Percentiles rank a stretch among this genome's conserved stretches.
These are phyloP conservation scores for Fragaria vesca DNA, from an alignment of 306 rosid genomes.

Conservation along the genomic window DNA sequence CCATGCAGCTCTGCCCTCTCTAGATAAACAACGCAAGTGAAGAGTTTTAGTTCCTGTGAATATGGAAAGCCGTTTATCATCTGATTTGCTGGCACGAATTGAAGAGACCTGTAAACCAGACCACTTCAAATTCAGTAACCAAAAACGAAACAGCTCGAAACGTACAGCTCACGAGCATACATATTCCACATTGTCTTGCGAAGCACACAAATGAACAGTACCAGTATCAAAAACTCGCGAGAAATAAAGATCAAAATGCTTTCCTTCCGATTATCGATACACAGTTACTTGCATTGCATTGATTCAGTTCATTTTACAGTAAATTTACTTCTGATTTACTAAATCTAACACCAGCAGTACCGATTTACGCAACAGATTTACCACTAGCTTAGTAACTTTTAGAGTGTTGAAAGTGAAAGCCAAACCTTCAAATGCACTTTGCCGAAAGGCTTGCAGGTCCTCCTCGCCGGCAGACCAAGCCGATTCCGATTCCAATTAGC, in stretches of 20 bases:
- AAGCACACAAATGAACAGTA: slow-evolving; percentile 5
- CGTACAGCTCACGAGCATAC: background rate
- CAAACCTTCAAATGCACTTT: slow-evolving; percentile 96
- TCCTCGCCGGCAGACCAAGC: slow-evolving; percentile 25
- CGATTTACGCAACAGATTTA: background rate
- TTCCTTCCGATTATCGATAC: background rate
- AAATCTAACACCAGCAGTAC: background rate
- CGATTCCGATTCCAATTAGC: slow-evolving; percentile 70
- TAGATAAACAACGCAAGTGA: slow-evolving; percentile 74
- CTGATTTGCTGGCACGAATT: slow-evolving; percentile 94
- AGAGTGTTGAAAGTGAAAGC: slow-evolving; percentile 4
- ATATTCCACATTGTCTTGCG: slow-evolving; percentile 16
- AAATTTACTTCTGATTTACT: background rate
- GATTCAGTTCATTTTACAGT: background rate
- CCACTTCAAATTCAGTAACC: slow-evolving; percentile 31
- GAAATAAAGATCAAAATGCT: background rate
- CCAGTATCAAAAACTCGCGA: background rate
- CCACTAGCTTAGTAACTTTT: background rate
- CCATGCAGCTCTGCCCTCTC: slow-evolving; percentile 89
- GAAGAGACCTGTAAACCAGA: slow-evolving; percentile 83
- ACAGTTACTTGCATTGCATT: background rate
- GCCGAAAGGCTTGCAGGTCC: slow-evolving; percentile 89
- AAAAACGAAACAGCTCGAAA: background rate
- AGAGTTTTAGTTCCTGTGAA: slow-evolving; percentile 97
- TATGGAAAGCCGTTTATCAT: slow-evolving; percentile 86